phyloP scores from a whole-genome alignment of 169 alveolate species.

The Plasmodium gallinaceum region DNA sequence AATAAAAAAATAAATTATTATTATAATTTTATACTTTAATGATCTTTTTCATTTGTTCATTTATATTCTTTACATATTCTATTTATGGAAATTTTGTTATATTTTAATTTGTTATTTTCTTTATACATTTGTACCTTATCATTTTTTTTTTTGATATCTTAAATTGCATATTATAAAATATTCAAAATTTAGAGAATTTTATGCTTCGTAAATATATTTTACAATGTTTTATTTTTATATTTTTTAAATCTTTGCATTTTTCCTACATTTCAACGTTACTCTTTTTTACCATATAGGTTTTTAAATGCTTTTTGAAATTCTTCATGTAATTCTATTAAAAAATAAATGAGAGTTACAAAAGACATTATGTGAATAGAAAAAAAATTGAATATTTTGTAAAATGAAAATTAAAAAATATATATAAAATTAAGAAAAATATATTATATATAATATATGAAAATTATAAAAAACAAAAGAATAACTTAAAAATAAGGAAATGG shows the following conservation, averaged over 20 bases:
- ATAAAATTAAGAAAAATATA: background rate
- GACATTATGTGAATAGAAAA: background rate
- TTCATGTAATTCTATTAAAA: constrained; percentile 62
- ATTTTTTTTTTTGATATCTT: no score
- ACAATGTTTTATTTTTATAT: background rate
- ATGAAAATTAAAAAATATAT: constrained; percentile 16
- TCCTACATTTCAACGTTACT: background rate
- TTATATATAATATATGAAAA: background rate
- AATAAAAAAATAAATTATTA: no score
- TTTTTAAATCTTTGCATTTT: background rate
- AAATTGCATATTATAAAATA: no score
- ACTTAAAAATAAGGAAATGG: no score
- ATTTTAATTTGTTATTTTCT: background rate
- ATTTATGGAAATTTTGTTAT: background rate
- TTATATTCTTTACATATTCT: background rate
- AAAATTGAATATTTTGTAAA: background rate
- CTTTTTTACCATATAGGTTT: constrained; percentile 22
- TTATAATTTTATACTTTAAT: no score
- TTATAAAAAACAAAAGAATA: background rate
- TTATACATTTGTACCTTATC: no score
- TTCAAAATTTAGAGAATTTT: no score
- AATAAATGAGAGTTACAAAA: background rate
- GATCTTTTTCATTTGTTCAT: background rate
- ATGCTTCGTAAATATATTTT: background rate
- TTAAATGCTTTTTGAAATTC: constrained; percentile 74